Evolutionary conservation across 78 protist genomes (phyloP), one percentile per base, ranked within the genome.

Genomic region (Bodo saltans): DNA sequence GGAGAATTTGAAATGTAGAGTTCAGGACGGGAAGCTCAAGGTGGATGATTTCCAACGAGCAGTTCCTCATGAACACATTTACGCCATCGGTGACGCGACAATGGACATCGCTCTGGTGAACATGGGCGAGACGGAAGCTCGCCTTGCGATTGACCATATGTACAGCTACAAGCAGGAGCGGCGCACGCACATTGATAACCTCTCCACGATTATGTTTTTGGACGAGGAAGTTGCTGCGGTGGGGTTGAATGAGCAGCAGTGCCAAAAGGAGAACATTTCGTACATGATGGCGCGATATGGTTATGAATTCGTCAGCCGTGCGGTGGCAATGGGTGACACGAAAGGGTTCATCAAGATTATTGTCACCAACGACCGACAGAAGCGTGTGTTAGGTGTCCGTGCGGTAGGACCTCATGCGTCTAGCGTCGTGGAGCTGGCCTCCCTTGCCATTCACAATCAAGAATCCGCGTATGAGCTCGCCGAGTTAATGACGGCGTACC

Each of bases 51-150:
- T 25, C 21, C 12, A 12, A 29, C 74, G 60, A 25, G 0, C 25
- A 25, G 26, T 8, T 52, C 28, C 78, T 42, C 78, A 39, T 28
- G 40, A 25, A 3, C 68, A 68, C 84, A 79, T 79, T 25, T 68
- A 79, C 73, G 84, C 70, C n/a, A 73, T 70, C 35, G 84, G 84
- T 0, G 84, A 79, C 69, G 84, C 84, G 1, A 79, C 84, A 1
- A 33, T 53, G 32, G 84, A 79, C 84, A 53, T 79, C 69, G 84
- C 71, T 12, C 34, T 79, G 41, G 84, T 79, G 84, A 52, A 60
- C 27, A 73, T 79, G 26, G 84, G 71, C 4, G 84, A 79, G 40
- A 79, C 67, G 84, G 84, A 79, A 73, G 84, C 84, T 26, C 73
- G 72, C 42, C 35, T 12, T 21, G 84, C 84, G 26, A 70, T 79